Conservation (phyloP, 352 stramenopile species). For the Peronospora destructor region DNA sequence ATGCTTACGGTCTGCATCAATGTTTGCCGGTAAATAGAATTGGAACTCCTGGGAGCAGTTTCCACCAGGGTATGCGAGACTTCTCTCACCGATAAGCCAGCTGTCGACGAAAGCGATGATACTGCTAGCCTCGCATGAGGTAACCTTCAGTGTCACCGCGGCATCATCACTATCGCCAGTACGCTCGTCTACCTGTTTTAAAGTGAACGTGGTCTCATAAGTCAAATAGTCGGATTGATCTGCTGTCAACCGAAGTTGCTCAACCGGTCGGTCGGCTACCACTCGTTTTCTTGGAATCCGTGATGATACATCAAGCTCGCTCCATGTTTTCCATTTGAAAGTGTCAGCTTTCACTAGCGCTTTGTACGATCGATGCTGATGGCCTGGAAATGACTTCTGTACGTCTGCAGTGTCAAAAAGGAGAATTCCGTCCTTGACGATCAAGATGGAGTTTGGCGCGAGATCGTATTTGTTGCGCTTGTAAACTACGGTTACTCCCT, state of each 20-base stretch:
- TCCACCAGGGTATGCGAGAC: constrained; percentile 40
- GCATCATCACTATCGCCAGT: neutral
- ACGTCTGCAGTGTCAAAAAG: constrained; percentile 52
- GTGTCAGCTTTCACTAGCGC: constrained; percentile 27
- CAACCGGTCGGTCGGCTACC: constrained; percentile 31
- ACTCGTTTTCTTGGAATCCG: constrained; percentile 30
- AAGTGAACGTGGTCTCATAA: constrained; percentile 47
- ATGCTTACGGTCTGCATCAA: constrained; percentile 24
- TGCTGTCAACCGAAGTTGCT: constrained; percentile 49
- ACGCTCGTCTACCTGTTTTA: constrained; percentile 4
- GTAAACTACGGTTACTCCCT: constrained; percentile 30
- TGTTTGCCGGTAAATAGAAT: constrained; percentile 34
- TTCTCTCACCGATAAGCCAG: constrained; percentile 34
- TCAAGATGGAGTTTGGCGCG: constrained; percentile 36
- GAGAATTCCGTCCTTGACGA: constrained; percentile 33
- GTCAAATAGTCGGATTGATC: constrained; percentile 59
- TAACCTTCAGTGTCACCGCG: constrained; percentile 33
- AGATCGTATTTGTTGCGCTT: constrained; percentile 32
- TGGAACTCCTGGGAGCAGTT: constrained; percentile 44
- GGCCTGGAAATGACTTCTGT: constrained; percentile 35
- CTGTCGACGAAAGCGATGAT: constrained; percentile 50
- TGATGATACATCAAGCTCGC: constrained; percentile 31
- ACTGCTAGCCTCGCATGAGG: no score
- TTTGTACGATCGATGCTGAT: constrained; percentile 35
- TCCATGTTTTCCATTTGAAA: constrained; percentile 50